Conservation (phyloP, 441 rosid species). For the Euphorbia celastroides region DNA sequence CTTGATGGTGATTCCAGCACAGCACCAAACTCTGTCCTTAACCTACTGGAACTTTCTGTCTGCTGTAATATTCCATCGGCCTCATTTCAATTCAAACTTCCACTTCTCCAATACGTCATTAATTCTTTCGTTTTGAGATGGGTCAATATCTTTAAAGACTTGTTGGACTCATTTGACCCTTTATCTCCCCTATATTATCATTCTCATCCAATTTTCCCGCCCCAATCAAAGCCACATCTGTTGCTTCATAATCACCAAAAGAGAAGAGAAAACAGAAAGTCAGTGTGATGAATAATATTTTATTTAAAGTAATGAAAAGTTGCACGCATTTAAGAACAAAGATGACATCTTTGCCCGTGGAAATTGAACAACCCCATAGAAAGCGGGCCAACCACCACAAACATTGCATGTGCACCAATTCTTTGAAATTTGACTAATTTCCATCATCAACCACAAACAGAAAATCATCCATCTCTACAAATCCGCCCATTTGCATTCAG, state of each 20-base stretch:
- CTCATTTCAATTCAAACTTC: too few species aligned
- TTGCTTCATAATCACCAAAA: background rate
- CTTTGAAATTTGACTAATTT: background rate
- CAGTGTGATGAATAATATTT: background rate
- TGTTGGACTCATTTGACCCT: background rate
- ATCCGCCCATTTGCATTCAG: too few species aligned
- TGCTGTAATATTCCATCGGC: too few species aligned
- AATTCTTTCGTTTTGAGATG: too few species aligned
- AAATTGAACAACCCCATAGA: background rate
- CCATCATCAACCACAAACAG: background rate
- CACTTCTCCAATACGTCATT: too few species aligned
- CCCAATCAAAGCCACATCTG: background rate
- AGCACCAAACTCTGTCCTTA: background rate
- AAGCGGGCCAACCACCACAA: background rate
- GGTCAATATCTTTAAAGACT: background rate
- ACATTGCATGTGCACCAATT: background rate
- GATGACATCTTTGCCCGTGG: background rate
- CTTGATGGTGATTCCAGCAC: background rate
- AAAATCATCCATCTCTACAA: background rate
- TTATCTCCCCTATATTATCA: background rate
- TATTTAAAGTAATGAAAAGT: too few species aligned
- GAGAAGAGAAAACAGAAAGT: background rate
- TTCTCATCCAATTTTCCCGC: background rate
- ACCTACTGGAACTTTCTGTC: background rate
- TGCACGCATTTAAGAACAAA: background rate